Conservation (phyloP, 345 rosid species). For the Passiflora organensis region DNA sequence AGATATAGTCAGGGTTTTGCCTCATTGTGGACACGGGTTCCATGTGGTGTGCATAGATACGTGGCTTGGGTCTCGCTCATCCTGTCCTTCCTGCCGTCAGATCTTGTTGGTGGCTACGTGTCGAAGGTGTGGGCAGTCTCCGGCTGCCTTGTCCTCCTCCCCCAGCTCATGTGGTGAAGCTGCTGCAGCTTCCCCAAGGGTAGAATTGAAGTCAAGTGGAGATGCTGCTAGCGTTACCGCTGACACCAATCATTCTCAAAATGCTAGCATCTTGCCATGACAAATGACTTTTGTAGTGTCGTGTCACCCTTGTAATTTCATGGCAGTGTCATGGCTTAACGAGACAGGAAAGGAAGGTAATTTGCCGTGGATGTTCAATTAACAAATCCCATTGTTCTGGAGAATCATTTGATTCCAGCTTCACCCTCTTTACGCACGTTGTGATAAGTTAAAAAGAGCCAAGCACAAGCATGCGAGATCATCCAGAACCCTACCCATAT, state of each 20-base stretch:
- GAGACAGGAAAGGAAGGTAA: no score
- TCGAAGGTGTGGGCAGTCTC: constrained; percentile 32
- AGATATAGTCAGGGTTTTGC: constrained; percentile 55
- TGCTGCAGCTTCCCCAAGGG: not conserved
- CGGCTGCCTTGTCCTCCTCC: constrained; percentile 16
- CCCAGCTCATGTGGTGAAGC: constrained; percentile 4
- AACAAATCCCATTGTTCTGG: no score
- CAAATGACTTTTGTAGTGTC: no score
- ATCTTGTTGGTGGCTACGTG: constrained; percentile 30
- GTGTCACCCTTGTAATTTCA: no score
- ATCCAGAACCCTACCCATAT: no score
- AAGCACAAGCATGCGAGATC: no score
- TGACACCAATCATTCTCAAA: not conserved
- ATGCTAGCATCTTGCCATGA: constrained; percentile 32
- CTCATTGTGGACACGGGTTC: constrained; percentile 66
- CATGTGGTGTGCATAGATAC: constrained; percentile 61
- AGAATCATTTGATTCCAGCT: no score
- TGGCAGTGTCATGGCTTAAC: no score
- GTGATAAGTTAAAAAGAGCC: no score
- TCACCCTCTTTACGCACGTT: no score
- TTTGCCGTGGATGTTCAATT: no score
- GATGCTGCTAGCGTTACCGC: not conserved
- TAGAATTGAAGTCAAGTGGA: constrained; percentile 17
- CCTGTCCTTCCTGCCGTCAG: constrained; percentile 84
- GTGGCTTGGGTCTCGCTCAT: constrained; percentile 56